Evolutionary conservation across 2,329 filamentous ascomycete species (phyloP), one percentile per base, ranked within the genome.

Genomic region (Ramularia collo-cygni): DNA sequence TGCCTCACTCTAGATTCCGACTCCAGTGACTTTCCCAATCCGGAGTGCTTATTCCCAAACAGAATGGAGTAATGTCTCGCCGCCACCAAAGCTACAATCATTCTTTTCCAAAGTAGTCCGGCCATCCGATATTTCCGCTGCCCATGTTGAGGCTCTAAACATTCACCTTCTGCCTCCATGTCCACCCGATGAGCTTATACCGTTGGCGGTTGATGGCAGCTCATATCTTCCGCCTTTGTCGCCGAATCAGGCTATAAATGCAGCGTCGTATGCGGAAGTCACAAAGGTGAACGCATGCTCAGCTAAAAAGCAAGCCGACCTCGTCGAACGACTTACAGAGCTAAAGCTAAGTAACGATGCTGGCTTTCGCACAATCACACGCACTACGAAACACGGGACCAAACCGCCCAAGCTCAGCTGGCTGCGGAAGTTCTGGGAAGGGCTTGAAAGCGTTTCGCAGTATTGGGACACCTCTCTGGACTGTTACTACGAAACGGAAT

Each of bases 391-490:
- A 16, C 63, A 67, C 14, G 67, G 67, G 4, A 64, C 64, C 10
- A 59, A 65, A 38, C 67, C 69, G 13, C 64, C 74, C 4, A 67
- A 72, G 12, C 52, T 81, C 31, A 69, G 71, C 1, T 71, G 78
- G 48, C 69, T 75, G 43, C 66, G 77, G 37, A 77, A 74, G 40
- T 81, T 81, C 57, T 81, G 73, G 70, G 67, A 70, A 37, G 71
- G 68, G 2, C 62, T 81, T 37, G 74, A 79, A 48, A 70, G 68
- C 26, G 68, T 81, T 68, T 66, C 74, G 12, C 73, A 76, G 47
- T 81, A 78, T 53, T 81, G 77, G 77, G 77, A 81, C 53, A 66
- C 65, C 28, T 76, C 70, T 43, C 54, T 72, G 34, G 77, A 81
- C 49, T 60, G 77, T 19, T 78, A 78, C 55, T 68, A 68, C 29